A percentile compares a stretch with the other conserved stretches of the same genome.
Conservation (phyloP, 1,284 basidiomycete genomes). For the Austropuccinia psidii region DNA sequence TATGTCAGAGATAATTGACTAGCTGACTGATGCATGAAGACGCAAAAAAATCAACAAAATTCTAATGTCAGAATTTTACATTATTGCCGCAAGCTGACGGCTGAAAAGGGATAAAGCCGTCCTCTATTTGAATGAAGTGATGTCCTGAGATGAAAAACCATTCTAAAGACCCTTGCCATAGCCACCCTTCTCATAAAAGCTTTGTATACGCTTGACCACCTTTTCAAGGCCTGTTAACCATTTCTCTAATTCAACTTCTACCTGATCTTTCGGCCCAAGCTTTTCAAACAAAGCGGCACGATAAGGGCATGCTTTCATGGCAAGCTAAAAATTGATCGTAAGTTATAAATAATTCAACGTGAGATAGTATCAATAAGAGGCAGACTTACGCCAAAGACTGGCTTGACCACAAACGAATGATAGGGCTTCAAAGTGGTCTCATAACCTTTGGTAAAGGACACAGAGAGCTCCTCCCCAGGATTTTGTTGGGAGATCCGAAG, state of each 20-base stretch:
- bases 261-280: constrained; percentile 65
- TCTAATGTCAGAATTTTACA: too few relatives aligned
- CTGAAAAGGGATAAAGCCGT: too few relatives aligned
- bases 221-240: constrained; percentile 57
- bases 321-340: constrained; percentile 51
- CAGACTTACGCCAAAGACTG: constrained; percentile 58
- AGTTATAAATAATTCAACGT: not conserved
- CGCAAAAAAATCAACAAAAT: too few relatives aligned
- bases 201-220: constrained; percentile 23
- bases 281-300: constrained; percentile 82
- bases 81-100: too few relatives aligned
- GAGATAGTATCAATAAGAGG: not conserved
- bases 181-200: constrained; percentile 30
- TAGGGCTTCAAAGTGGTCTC: constrained; percentile 70
- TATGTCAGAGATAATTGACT: too few relatives aligned
- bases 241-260: constrained; percentile 62
- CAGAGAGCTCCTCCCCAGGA: constrained; percentile 61
- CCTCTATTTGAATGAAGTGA: too few relatives aligned
- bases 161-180: constrained; percentile 36
- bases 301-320: constrained; percentile 95
- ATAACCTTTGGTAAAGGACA: constrained; percentile 76
- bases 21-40: too few relatives aligned
- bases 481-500: constrained; percentile 67
- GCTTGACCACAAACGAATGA: constrained; percentile 81
- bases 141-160: not conserved